Evolutionary conservation across 371 early-diverging fungal species (phyloP), one percentile per base, ranked within the genome.

Genomic region (Actinomucor elegans): DNA sequence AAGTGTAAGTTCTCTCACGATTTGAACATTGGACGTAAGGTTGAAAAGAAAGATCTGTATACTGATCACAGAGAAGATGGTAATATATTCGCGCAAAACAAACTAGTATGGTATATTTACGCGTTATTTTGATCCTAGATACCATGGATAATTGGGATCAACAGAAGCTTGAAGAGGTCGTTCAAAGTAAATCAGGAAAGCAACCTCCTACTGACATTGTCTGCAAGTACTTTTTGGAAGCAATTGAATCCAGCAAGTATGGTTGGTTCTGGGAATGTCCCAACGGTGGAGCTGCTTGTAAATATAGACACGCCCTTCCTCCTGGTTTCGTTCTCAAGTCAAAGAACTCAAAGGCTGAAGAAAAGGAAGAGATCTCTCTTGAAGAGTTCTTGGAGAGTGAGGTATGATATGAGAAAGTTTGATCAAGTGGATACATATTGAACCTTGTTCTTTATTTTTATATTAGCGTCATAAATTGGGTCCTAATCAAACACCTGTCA

Each of bases 231-330:
- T 97, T 99, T 67, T 84, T 99, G 80, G 98, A 99, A 65, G 99
- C 99, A n/a, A 92, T 99, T 51, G 98, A 99, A 66, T 79, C 80
- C 48, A 89, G 66, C 54, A 98, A 98, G 77, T 98, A 98, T 71
- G 98, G 96, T 48, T 96, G 95, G 94, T 97, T 96, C 80, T 99
- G 99, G 99, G 93, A 93, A 55, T 99, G 99, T 75, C 98, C 96
- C 5, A 90, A 91, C 56, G 93, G 92, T 59, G 91, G 90, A 77
- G 69, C 71, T 20, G 77, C 79, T 52, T 98, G 98, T 83, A 94
- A 91, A 79, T 98, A 98, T 67, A 86, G 91, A 50, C 99, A 99
- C 63, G 97, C 98, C 36, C 80, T 98, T 69, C 99, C 99, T 28
- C 94, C 94, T 48, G 99, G 99, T n/a, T 99, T 93, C 64, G 83